phyloP scores from a whole-genome alignment of 306 rosid species.

The Abrus pulchellus region DNA sequence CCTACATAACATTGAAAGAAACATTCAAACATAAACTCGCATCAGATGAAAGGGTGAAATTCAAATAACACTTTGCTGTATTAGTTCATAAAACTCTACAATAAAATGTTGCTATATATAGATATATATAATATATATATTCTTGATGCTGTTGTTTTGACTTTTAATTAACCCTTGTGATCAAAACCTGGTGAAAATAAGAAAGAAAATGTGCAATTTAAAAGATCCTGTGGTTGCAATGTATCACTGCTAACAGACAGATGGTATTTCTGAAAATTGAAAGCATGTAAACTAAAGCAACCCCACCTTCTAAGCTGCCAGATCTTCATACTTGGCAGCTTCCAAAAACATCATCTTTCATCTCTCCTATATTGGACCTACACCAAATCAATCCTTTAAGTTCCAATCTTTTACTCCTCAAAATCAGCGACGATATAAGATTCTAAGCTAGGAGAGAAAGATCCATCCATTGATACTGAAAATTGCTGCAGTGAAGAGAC shows the following conservation, averaged over 20 bases:
- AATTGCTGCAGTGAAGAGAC: conserved; percentile 31
- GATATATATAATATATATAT: neutral
- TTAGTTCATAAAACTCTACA: conserved; percentile 42
- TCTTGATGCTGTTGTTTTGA: conserved; percentile 33
- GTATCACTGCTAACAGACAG: conserved; percentile 26
- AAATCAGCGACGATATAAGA: conserved; percentile 20
- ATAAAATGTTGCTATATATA: conserved; percentile 21
- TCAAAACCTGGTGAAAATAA: conserved; percentile 37
- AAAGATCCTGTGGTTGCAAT: conserved; percentile 28
- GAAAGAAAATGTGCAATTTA: neutral
- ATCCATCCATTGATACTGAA: conserved; percentile 27
- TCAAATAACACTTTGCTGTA: conserved; percentile 30
- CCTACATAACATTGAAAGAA: conserved; percentile 13
- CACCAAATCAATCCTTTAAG: conserved; percentile 30
- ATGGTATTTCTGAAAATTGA: conserved; percentile 44
- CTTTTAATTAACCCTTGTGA: conserved; percentile 26
- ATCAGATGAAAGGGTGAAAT: conserved; percentile 29
- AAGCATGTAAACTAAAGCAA: conserved; percentile 43
- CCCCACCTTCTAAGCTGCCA: conserved; percentile 28
- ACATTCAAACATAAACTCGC: conserved; percentile 2
- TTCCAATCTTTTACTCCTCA: conserved; percentile 22
- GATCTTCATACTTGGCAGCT: conserved; percentile 25
- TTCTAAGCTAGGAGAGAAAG: conserved; percentile 33
- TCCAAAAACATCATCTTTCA: conserved; percentile 41
- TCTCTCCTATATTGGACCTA: conserved; percentile 33